Evolutionary conservation across 371 early-diverging fungal species (phyloP), one percentile per base, ranked within the genome.

Genomic region (Globomyces sp.): DNA sequence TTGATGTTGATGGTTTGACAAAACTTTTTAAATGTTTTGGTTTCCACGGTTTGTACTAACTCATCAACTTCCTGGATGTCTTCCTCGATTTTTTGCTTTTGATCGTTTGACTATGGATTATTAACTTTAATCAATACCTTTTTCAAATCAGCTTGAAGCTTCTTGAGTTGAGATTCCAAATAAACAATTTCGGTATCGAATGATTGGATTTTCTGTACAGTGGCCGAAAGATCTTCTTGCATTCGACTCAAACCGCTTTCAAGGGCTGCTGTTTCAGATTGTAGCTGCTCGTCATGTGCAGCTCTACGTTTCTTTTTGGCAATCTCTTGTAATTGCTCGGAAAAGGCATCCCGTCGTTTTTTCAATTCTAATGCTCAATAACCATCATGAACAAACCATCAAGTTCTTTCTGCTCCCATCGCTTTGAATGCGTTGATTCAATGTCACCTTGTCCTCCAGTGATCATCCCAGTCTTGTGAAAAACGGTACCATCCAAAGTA

Each of bases 381-480:
- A 61, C 61, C 37, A 68, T 65, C 63, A 73, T 53, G 44, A 60
- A 53, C 59, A 57, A 66, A 86, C 85, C 80, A 41, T 89, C 91
- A 9, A 97, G 76, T 47, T 91, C 94, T 40, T 86, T 85, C 36
- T 94, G 93, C 61, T 95, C 90, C 95, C 97, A 97, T 57, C 88
- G 79, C 59, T 85, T 81, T 3, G 86, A 80, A 55, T n/a, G 8
- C 1, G 8, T 39, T 9, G 61, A 60, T 6, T n/a, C 49, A 37
- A 9, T 4, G 1, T 78, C 75, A 5, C 70, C 59, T 40, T 50
- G 47, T 9, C 84, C 84, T 73, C 99, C 99, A 0, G 96, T 96
- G 62, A 99, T 98, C 68, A 95, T 76, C 52, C 98, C 99, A 65
- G 86, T 92, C 71, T 91, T 94, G 77, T 98, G 98, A 71, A 99